Evolutionary conservation across 306 rosid genomes (phyloP).

Genomic region (Rosa rugosa): DNA sequence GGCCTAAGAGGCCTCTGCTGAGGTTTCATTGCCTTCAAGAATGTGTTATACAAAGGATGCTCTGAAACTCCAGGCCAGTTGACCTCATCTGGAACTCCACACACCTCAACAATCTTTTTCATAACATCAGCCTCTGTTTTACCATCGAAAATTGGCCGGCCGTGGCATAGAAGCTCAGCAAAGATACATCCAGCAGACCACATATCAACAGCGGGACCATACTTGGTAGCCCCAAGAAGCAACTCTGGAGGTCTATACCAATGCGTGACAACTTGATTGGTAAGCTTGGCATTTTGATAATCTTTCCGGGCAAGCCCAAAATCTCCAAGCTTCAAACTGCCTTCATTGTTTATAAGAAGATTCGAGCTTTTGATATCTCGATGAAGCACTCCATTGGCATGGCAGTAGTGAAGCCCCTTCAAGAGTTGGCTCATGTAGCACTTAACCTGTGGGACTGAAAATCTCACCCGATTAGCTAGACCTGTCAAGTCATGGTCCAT

Average conservation of each 20-base stretch:
- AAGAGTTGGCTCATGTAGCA: constrained; percentile 54
- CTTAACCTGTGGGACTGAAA: constrained; percentile 54
- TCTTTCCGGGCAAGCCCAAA: constrained; percentile 54
- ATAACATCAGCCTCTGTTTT: constrained; percentile 45
- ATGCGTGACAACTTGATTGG: constrained; percentile 46
- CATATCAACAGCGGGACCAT: constrained; percentile 54
- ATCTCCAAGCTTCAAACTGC: constrained; percentile 55
- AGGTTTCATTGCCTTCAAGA: constrained; percentile 37
- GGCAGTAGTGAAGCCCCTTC: constrained; percentile 52
- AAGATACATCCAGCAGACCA: constrained; percentile 56
- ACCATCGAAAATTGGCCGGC: constrained; percentile 46
- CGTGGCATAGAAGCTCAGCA: constrained; percentile 46
- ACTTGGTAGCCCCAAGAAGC: constrained; percentile 49
- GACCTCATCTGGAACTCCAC: constrained; percentile 50
- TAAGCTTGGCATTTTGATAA: constrained; percentile 43
- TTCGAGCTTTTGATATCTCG: constrained; percentile 55
- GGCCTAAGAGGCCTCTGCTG: constrained; percentile 43
- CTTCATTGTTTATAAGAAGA: constrained; percentile 50
- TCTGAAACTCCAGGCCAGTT: constrained; percentile 59
- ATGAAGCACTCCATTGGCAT: constrained; percentile 55
- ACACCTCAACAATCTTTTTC: constrained; percentile 48
- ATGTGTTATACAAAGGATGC: constrained; percentile 39
- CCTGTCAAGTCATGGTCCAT: constrained; percentile 62
- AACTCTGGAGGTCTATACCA: constrained; percentile 60
- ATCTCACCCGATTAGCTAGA: constrained; percentile 44